Evolutionary conservation across 2,329 filamentous ascomycete species (phyloP).

Genomic region (Pestalotiopsis sp.): DNA sequence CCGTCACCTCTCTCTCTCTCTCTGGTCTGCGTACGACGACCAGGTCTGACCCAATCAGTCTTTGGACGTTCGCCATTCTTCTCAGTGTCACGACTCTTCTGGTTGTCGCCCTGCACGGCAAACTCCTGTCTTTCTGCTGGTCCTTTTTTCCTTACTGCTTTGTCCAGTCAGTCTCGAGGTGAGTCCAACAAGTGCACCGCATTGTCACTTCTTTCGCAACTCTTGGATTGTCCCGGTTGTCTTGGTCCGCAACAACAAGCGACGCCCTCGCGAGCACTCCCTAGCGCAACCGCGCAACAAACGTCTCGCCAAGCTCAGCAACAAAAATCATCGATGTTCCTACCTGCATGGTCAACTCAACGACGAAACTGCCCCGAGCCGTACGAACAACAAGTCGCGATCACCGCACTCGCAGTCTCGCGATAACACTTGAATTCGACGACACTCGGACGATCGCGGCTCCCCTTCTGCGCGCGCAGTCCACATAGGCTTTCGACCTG

Average conservation of each 20-base stretch:
- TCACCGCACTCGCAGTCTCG: too few relatives aligned
- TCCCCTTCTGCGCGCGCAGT: too few relatives aligned
- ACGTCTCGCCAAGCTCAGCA: background rate
- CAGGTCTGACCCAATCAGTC: background rate
- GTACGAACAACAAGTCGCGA: too few relatives aligned
- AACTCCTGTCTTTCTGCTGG: background rate
- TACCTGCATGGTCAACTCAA: background rate
- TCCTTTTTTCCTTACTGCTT: slow-evolving; percentile 3
- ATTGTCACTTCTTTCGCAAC: background rate
- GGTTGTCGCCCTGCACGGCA: background rate
- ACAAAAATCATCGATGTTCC: background rate
- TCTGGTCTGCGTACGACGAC: background rate
- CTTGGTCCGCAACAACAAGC: background rate
- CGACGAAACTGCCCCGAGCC: too few relatives aligned
- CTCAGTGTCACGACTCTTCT: background rate
- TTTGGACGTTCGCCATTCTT: background rate
- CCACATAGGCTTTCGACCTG: too few relatives aligned
- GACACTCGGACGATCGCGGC: too few relatives aligned
- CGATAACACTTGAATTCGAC: too few relatives aligned
- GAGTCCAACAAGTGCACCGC: background rate
- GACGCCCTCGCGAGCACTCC: background rate
- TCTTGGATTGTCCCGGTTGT: background rate
- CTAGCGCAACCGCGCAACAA: background rate
- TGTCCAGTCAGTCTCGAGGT: slow-evolving; percentile 3
- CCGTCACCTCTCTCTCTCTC: background rate